These are phyloP conservation scores for Marchantia paleacea DNA, from an alignment of 225 moss, liverwort and hornwort species.

Conservation along the genomic window DNA sequence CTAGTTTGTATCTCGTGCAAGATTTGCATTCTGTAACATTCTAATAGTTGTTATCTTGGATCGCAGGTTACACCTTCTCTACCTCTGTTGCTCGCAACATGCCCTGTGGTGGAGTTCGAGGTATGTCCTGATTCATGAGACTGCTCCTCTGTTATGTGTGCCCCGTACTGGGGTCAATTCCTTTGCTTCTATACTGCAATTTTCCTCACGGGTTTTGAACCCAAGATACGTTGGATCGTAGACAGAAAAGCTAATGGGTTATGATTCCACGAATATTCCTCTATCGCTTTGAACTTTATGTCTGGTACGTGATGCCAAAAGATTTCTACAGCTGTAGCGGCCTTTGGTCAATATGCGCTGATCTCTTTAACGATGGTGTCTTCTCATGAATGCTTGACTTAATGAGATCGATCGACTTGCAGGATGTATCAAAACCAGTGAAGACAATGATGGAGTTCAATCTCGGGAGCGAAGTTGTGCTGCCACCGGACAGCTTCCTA, in stretches of 20 bases:
- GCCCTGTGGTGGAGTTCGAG: constrained; percentile 88
- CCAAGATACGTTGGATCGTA: too few relatives aligned
- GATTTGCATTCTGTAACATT: background rate
- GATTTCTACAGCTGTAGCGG: too few relatives aligned
- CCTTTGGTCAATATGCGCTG: too few relatives aligned
- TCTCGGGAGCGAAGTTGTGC: constrained; percentile 64
- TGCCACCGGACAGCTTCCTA: constrained; percentile 94
- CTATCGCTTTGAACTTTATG: background rate
- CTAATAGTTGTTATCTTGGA: background rate
- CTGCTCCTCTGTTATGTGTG: too few relatives aligned
- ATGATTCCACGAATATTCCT: background rate
- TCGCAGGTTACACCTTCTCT: constrained; percentile 82
- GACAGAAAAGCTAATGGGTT: too few relatives aligned
- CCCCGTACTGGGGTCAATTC: too few relatives aligned
- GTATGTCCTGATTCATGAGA: constrained; percentile 27
- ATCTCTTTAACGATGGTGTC: too few relatives aligned
- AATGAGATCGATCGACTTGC: background rate
- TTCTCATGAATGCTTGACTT: too few relatives aligned
- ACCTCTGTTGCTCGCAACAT: constrained; percentile 66
- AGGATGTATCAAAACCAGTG: constrained; percentile 33
- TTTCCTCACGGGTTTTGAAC: too few relatives aligned
- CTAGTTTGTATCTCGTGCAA: background rate
- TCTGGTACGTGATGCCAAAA: too few relatives aligned
- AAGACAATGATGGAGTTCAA: constrained; percentile 33
- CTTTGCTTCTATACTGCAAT: too few relatives aligned